Evolutionary conservation across 164 flowering plant genomes (phyloP), one percentile per base, ranked within the genome.

Genomic region (Euptelea pleiosperma): DNA sequence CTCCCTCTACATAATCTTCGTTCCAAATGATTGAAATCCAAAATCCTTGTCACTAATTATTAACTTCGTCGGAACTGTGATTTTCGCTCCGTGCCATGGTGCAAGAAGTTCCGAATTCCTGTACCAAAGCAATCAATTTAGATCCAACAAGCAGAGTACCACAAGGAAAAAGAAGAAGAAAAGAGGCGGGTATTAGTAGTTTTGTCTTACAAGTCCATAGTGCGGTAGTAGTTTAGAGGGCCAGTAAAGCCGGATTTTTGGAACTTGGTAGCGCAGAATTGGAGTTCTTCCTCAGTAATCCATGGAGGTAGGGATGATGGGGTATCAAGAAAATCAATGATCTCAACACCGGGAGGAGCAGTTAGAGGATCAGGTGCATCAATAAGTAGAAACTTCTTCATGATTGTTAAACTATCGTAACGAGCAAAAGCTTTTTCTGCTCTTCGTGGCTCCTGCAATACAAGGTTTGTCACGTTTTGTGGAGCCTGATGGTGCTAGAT

Each of bases 261-360:
- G 47, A 77, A 85, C 66, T 81, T 79, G 57, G 56, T 59, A 1
- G 80, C 82, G 36, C 54, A 78, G n/a, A 72, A 65, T 25, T 65
- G 61, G 4, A 84, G 61, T 4, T 81, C 83, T 39, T 82, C 80
- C 46, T 82, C 85, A 0, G 80, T 64, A 11, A 82, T 68, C 89
- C 86, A 84, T 18, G 68, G 6, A 1, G 86, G 85, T 41, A 79
- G 24, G 8, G 37, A 2, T 0, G 73, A 34, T n/a, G 78, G 79
- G 1, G 71, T 71, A 18, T 67, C 59, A 43, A 75, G 45, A 37
- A 35, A 60, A 34, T 75, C 83, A 26, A 75, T 55, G 16, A 72
- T 63, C 64, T 79, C 89, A 68, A 73, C 60, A 0, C 81, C 86
- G 11, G 76, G 68, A 28, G 86, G 87, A 46, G 79, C 71, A 35